Evolutionary conservation across 345 rosid species (phyloP).

Genomic region (Eucalyptus rudis): DNA sequence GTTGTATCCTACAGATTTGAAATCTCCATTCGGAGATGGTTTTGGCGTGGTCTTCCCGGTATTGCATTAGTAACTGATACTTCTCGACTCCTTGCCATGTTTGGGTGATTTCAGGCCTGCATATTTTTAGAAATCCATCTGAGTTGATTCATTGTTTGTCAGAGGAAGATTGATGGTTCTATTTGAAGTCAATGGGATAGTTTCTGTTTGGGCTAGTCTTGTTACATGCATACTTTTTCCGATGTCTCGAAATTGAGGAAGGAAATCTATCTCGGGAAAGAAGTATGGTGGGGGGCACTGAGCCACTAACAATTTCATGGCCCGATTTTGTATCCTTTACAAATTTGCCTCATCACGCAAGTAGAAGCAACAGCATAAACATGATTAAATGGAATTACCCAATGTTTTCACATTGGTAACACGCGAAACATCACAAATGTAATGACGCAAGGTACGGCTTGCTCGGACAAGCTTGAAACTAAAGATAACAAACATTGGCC

Average conservation of each 20-base stretch:
- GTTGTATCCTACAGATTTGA: not conserved
- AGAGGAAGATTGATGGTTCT: not conserved
- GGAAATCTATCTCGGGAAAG: not conserved
- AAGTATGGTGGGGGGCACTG: not conserved
- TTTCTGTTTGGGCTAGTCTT: not conserved
- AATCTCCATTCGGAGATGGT: not conserved
- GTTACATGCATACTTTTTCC: not conserved
- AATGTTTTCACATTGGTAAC: not conserved
- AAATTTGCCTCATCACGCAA: not conserved
- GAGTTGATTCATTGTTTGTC: not conserved
- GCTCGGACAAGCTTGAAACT: not conserved
- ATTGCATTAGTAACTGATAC: not conserved
- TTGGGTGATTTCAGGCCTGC: not conserved
- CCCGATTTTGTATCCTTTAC: not conserved
- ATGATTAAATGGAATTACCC: not conserved
- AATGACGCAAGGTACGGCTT: not conserved
- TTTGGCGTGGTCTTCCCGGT: not conserved
- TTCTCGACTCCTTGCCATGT: not conserved
- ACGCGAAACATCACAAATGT: not conserved
- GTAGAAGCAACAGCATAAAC: not conserved
- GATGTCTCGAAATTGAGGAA: not conserved
- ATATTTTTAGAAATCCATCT: not conserved
- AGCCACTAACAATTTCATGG: not conserved
- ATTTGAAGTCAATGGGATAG: not conserved
- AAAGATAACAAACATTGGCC: not conserved